Conservation (phyloP, 345 rosid species). For the Boechera divaricarpa region DNA sequence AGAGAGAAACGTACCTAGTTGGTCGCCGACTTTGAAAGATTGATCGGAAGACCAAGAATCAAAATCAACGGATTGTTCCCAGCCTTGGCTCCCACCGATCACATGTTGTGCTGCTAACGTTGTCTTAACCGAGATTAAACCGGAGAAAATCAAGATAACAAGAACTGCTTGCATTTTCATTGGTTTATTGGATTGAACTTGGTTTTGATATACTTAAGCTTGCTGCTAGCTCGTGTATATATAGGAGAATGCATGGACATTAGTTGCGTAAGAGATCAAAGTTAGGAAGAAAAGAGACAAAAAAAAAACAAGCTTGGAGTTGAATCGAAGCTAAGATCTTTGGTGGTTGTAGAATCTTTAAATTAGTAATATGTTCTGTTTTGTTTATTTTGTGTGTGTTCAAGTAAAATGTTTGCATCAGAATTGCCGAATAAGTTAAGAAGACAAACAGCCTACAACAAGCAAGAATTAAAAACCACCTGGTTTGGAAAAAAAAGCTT, state of each 20-base stretch:
- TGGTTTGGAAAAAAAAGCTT: neutral
- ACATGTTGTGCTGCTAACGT: conserved; percentile 61
- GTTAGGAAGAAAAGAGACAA: conserved; percentile 34
- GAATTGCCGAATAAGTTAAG: conserved; percentile 41
- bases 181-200: neutral
- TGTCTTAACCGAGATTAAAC: conserved; percentile 41
- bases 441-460: conserved; percentile 4
- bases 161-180: conserved; percentile 47
- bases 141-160: conserved; percentile 47
- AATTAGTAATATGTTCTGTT: neutral
- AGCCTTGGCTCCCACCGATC: conserved; percentile 93
- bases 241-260: conserved; percentile 22
- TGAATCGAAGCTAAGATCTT: conserved; percentile 61
- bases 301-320: conserved; percentile 59
- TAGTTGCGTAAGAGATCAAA: conserved; percentile 25
- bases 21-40: conserved; percentile 84
- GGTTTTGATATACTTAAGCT: conserved; percentile 2
- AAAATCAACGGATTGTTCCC: conserved; percentile 81
- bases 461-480: neutral
- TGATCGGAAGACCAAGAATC: conserved; percentile 68
- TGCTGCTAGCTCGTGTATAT: conserved; percentile 37
- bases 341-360: conserved; percentile 40
- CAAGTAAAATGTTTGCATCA: conserved; percentile 38
- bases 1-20: conserved; percentile 57
- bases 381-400: neutral